These are phyloP conservation scores for Dinochytrium kinnereticum DNA, from an alignment of 371 early-diverging fungal genomes.

Conservation along the genomic window DNA sequence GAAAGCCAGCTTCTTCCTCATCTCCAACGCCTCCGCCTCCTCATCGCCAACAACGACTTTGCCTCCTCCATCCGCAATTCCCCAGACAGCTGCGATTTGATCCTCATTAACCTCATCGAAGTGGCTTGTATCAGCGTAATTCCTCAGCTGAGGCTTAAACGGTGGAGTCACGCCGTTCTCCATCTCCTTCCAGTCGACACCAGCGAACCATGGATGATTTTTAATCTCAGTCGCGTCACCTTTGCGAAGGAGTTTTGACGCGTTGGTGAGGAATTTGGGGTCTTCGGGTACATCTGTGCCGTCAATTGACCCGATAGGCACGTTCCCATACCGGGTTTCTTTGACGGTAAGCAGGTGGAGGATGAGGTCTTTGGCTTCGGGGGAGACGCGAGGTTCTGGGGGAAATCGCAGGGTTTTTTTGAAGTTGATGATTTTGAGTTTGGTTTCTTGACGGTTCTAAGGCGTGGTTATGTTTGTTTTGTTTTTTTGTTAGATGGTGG, in stretches of 20 bases:
- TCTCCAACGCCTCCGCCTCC: slow-evolving; percentile 50
- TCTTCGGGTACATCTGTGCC: slow-evolving; percentile 13
- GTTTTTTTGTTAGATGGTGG: not conserved
- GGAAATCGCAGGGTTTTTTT: slow-evolving; percentile 58
- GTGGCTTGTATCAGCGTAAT: slow-evolving; percentile 59
- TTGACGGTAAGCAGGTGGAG: slow-evolving; percentile 73
- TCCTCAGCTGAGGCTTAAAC: slow-evolving; percentile 54
- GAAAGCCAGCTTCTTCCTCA: slow-evolving; percentile 66
- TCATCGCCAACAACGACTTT: slow-evolving; percentile 38
- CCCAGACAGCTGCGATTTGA: slow-evolving; percentile 28
- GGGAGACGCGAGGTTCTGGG: slow-evolving; percentile 44
- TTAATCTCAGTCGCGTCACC: slow-evolving; percentile 68
- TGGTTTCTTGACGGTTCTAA: slow-evolving; percentile 58
- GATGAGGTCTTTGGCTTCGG: slow-evolving; percentile 49
- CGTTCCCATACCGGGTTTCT: slow-evolving; percentile 73
- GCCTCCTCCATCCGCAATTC: slow-evolving; percentile 40
- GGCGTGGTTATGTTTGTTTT: not conserved
- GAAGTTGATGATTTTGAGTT: slow-evolving; percentile 68
- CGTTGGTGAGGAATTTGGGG: slow-evolving; percentile 25
- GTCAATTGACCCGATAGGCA: slow-evolving; percentile 60
- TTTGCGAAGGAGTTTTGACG: slow-evolving; percentile 16
- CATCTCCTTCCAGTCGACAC: slow-evolving; percentile 74
- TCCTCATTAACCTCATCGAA: slow-evolving; percentile 69
- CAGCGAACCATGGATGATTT: slow-evolving; percentile 82
- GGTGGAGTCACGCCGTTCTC: slow-evolving; percentile 56